Evolutionary conservation across 768 basidiomycete genomes (phyloP), one percentile per base, ranked within the genome.

Genomic region (Trametes elegans): DNA sequence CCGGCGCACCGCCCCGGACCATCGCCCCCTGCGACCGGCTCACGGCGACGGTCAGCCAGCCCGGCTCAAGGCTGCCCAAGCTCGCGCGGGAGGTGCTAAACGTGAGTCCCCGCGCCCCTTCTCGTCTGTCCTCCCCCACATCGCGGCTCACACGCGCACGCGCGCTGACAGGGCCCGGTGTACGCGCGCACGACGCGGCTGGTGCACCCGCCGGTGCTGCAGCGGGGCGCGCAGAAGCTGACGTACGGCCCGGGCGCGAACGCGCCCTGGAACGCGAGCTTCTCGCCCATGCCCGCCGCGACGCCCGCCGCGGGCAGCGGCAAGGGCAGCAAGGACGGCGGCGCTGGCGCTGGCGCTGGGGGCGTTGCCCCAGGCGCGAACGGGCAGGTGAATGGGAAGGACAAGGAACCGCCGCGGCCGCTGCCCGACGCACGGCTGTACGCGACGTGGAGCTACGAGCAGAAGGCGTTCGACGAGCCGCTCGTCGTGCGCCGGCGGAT

Each of bases 21-120:
- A 67, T 76, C 41, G 77, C 81, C 29, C 67, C 70, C 27, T 70
- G 72, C 50, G 77, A 80, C 54, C 77, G 81, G 40, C 71, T 93
- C 24, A 77, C 84, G 2, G 85, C 88, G 1, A 76, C 85, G 23
- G 75, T 85, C 19, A 82, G 81, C 50, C 79, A 85, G 49, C 86
- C 88, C 59, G 72, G 73, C 1, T 84, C 84, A 11, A 73, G 85
- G 50, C 74, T 90, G 41, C 87, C 87, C 7, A 80, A 84, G 47
- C 73, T 92, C 41, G 81, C 88, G 8, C 76, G 84, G 23, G 74
- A 78, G 57, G 79, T 87, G 9, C 79, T 92, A 44, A 81, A 87
- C 31, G 88, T 90, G 66, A 57, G 85, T 36, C 16, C 18, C 1
- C 9, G n/a, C n/a, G n/a, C n/a, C n/a, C n/a, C n/a, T n/a, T n/a